Conservation (phyloP, 768 basidiomycete species). For the Suillus cothurnatus region DNA sequence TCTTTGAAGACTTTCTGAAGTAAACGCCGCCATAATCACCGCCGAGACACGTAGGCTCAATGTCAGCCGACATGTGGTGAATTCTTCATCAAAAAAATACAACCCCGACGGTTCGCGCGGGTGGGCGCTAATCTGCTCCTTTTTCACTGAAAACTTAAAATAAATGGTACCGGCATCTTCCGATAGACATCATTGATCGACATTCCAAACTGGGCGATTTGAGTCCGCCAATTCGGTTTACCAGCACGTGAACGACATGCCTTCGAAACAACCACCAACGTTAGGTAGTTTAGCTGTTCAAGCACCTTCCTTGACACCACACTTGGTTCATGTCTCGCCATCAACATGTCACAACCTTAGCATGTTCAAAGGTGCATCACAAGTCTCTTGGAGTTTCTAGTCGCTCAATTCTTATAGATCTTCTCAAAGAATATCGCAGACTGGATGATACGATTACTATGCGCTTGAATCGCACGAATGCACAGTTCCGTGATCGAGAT, state of each 20-base stretch:
- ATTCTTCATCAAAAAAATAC: slow-evolving; percentile 1
- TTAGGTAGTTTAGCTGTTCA: slow-evolving; percentile 74
- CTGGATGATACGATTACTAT: slow-evolving; percentile 81
- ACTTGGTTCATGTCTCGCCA: slow-evolving; percentile 71
- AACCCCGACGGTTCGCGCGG: slow-evolving; percentile 4
- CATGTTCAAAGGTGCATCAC: slow-evolving; percentile 63
- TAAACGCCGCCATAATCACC: slow-evolving; percentile 10
- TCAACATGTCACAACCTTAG: slow-evolving; percentile 75
- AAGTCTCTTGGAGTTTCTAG: slow-evolving; percentile 9
- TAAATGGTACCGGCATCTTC: slow-evolving; percentile 2
- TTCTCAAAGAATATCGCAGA: slow-evolving; percentile 79
- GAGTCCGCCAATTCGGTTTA: slow-evolving; percentile 25
- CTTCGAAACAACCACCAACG: slow-evolving; percentile 45
- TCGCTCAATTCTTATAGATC: slow-evolving; percentile 49
- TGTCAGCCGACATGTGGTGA: slow-evolving; percentile 2
- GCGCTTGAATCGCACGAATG: slow-evolving; percentile 79
- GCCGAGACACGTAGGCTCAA: slow-evolving; percentile 2
- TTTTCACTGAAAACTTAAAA: slow-evolving; percentile 16
- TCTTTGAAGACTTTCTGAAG: background rate
- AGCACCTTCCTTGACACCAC: slow-evolving; percentile 57
- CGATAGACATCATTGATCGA: slow-evolving; percentile 9
- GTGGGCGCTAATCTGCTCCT: slow-evolving; percentile 21
- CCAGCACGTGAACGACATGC: slow-evolving; percentile 37
- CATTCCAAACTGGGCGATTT: slow-evolving; percentile 16
- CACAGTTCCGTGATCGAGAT: slow-evolving; percentile 73